Percentiles rank a stretch among this genome's conserved stretches.
phyloP scores from a whole-genome alignment of 108 stramenopile species.

The Nitzschia sp. region DNA sequence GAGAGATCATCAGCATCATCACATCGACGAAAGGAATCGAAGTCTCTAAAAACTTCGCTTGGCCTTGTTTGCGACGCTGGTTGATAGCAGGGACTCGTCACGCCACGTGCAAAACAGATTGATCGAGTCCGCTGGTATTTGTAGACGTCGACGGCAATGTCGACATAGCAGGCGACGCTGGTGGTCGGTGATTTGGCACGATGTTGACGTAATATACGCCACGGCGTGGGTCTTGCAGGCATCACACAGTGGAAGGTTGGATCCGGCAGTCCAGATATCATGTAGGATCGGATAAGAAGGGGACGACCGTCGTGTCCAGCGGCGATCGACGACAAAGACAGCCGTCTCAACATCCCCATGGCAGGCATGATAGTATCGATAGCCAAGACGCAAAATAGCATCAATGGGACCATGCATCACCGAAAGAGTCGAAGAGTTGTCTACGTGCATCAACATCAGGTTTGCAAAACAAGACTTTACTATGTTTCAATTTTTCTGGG shows the following conservation, averaged over 20 bases:
- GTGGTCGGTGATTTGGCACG: conserved; percentile 25
- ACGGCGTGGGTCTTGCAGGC: conserved; percentile 39
- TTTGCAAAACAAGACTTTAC: too few species aligned
- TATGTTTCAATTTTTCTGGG: too few species aligned
- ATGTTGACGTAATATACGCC: conserved; percentile 22
- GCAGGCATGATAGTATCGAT: conserved; percentile 69
- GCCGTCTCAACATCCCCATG: conserved; percentile 60
- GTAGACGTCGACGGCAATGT: conserved; percentile 26
- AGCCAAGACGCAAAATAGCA: conserved; percentile 53
- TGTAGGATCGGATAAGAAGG: conserved; percentile 50
- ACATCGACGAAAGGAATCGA: not conserved
- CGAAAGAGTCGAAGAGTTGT: too few species aligned
- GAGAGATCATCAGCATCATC: not conserved
- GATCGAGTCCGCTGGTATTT: conserved; percentile 2
- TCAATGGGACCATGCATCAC: too few species aligned
- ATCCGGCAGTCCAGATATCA: conserved; percentile 48
- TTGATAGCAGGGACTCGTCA: conserved; percentile 29
- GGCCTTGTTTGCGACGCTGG: not conserved
- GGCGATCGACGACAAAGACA: conserved; percentile 40
- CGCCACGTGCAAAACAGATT: conserved; percentile 26
- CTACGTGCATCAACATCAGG: too few species aligned
- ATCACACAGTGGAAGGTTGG: conserved; percentile 36
- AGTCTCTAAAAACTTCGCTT: not conserved
- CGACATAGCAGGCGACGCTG: conserved; percentile 29
- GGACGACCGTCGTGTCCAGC: not conserved